Percentiles rank a stretch among this genome's conserved stretches.
Conservation (phyloP, 2,329 filamentous ascomycete genomes). For the Claviceps sp. region DNA sequence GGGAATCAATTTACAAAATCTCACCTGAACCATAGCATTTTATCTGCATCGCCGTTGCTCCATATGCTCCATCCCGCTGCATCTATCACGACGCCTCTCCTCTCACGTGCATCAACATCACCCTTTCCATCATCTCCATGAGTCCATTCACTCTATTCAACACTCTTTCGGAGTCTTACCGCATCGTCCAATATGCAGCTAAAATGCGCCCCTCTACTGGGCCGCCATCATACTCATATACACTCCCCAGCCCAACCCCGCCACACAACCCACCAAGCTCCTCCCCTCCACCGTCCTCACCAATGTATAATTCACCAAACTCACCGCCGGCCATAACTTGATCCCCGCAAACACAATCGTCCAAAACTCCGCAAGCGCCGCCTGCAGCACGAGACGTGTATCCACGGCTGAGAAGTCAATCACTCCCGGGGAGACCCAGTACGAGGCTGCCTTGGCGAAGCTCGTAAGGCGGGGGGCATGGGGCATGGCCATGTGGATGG, state of each 20-base stretch:
- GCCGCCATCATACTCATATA: conserved; percentile 54
- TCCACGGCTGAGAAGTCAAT: conserved; percentile 33
- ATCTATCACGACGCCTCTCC: neutral
- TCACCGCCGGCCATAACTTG: conserved; percentile 56
- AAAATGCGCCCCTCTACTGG: neutral
- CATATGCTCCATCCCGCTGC: neutral
- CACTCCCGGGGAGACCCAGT: conserved; percentile 24
- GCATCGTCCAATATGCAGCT: neutral
- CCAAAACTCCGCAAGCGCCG: conserved; percentile 43
- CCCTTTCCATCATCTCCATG: neutral
- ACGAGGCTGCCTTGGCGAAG: conserved; percentile 20
- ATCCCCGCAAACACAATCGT: conserved; percentile 55
- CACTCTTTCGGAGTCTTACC: neutral
- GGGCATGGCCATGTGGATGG: conserved; percentile 37
- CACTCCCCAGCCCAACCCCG: conserved; percentile 61
- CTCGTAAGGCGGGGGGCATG: conserved; percentile 24
- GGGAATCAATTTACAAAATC: neutral
- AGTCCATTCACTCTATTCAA: neutral
- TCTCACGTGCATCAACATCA: neutral
- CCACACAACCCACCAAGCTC: conserved; percentile 56
- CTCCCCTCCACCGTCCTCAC: conserved; percentile 58
- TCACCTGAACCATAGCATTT: neutral
- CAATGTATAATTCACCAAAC: conserved; percentile 53
- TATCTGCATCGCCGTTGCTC: neutral
- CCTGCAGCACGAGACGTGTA: conserved; percentile 28